Percentiles rank a stretch among this genome's conserved stretches.
Conservation (phyloP, 257 asterid species). For the Ophiorrhiza pumila region DNA sequence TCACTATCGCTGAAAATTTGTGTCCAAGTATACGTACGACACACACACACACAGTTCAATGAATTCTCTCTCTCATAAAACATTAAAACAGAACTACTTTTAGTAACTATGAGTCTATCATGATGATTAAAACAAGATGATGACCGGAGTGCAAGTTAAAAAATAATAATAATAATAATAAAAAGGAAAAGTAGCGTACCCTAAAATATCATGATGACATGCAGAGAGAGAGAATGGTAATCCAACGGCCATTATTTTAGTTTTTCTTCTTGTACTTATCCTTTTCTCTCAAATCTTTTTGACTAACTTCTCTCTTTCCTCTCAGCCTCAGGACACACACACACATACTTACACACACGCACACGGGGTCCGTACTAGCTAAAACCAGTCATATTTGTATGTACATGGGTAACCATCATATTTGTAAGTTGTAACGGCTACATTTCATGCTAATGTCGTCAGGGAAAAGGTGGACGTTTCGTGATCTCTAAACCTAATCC, state of each 20-base stretch:
- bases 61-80: no score
- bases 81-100: no score
- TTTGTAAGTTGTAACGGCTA: conserved; percentile 36
- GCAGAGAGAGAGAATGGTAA: conserved; percentile 5
- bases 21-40: no score
- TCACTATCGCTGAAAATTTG: no score
- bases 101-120: no score
- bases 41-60: no score
- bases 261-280: neutral
- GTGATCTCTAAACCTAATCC: no score
- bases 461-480: neutral
- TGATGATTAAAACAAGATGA: no score
- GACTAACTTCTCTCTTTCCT: conserved; percentile 14
- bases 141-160: neutral
- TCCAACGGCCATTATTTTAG: conserved; percentile 27
- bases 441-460: conserved; percentile 23
- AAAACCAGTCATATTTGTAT: neutral
- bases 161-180: neutral
- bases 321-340: no score
- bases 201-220: conserved; percentile 1
- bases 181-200: neutral
- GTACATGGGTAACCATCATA: neutral
- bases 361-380: neutral
- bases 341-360: neutral
- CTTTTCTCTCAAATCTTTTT: conserved; percentile 14